phyloP scores from a whole-genome alignment of 306 rosid species.

The Rubus parviflorus region DNA sequence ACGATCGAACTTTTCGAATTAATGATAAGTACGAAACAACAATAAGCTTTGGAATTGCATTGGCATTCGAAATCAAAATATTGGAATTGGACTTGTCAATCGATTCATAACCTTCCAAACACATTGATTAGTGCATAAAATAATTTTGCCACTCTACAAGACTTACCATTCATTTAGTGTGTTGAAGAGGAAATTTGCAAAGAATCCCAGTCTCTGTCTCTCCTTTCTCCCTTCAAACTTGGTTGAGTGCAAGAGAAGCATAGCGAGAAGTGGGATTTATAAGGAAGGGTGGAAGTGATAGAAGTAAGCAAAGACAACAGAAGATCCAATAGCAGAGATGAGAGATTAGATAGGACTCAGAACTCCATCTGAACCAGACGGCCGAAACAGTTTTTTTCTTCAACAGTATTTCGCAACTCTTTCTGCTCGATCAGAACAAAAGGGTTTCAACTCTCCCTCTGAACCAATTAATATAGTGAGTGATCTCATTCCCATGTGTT shows the following conservation, averaged over 20 bases:
- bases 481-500: not conserved
- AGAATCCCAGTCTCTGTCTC: not conserved
- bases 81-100: too few relatives aligned
- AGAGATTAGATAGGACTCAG: conserved; percentile 21
- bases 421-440: not conserved
- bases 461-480: not conserved
- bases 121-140: too few relatives aligned
- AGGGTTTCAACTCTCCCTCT: conserved; percentile 3
- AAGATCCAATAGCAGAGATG: conserved; percentile 20
- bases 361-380: conserved; percentile 17
- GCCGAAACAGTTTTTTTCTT: conserved; percentile 26
- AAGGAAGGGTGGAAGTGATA: conserved; percentile 20
- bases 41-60: not conserved
- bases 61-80: too few relatives aligned
- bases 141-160: not conserved
- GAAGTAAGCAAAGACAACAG: conserved; percentile 22
- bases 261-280: conserved; percentile 1
- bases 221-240: not conserved
- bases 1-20: not conserved
- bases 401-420: conserved; percentile 1
- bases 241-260: conserved; percentile 9
- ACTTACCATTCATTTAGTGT: not conserved
- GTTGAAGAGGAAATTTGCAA: not conserved
- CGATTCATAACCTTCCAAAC: too few relatives aligned
- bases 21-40: not conserved